Percentiles rank a stretch among this genome's conserved stretches.
Evolutionary conservation across 2,329 filamentous ascomycete genomes (phyloP).

Genomic region (Plectosphaerella cucumerina): DNA sequence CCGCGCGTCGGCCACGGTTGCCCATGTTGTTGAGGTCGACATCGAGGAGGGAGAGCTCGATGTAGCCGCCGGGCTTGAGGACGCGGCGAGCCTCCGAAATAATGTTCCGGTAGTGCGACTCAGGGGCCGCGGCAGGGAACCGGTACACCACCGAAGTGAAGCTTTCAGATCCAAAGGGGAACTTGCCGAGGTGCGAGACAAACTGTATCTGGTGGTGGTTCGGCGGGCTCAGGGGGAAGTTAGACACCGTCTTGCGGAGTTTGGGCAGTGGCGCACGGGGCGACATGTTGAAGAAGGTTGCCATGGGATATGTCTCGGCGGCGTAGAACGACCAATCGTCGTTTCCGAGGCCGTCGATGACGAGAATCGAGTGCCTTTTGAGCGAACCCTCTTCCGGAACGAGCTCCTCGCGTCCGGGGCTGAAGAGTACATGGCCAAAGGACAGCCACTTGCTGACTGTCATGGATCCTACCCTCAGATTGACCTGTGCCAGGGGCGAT

Average conservation of each 20-base stretch:
- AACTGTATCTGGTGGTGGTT: constrained; percentile 77
- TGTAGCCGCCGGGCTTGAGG: constrained; percentile 70
- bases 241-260: constrained; percentile 36
- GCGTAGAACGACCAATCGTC: constrained; percentile 87
- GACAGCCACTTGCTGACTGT: constrained; percentile 86
- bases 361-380: constrained; percentile 64
- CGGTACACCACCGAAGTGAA: constrained; percentile 74
- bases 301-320: constrained; percentile 71
- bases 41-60: constrained; percentile 77
- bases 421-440: constrained; percentile 80
- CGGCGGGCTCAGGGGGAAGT: constrained; percentile 52
- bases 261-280: constrained; percentile 48
- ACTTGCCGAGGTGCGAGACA: constrained; percentile 55
- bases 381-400: constrained; percentile 42
- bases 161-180: constrained; percentile 72
- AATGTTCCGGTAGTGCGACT: constrained; percentile 65
- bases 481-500: constrained; percentile 65
- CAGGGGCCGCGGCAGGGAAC: constrained; percentile 67
- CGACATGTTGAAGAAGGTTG: constrained; percentile 73
- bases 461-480: constrained; percentile 74
- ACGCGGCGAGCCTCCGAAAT: constrained; percentile 74
- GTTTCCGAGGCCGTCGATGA: constrained; percentile 81
- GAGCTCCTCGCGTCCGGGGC: constrained; percentile 70
- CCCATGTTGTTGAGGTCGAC: constrained; percentile 83
- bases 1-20: constrained; percentile 60